Base-by-base conservation (phyloP, 306 rosid genomes). In the Pterocarpus macrocarpus region DNA sequence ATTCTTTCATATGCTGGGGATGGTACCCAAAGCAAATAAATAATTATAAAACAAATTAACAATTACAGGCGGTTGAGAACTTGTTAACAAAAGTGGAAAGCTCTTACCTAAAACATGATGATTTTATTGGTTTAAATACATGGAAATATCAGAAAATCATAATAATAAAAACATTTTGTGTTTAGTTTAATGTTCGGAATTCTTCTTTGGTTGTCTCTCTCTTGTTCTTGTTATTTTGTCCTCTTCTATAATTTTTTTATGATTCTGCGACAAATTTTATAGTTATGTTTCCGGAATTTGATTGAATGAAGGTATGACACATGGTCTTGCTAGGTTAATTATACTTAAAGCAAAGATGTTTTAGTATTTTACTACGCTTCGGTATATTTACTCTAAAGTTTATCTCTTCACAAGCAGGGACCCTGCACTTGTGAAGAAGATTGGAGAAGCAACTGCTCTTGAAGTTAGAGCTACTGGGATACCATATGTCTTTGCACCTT, bases 401-500 rank as follows among this genome's bases (percentile, higher is more conserved):
- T n/a, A n/a, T n/a, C n/a, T n/a, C n/a, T n/a, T 41, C 30, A 36
- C 50, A 39, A 66, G 32, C 52, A 77, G 81, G 67, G 81, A 77
- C 30, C 81, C 81, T 5, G 58, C 33, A 8, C 74, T 77, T 66
- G 75, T 53, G 10, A 77, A 39, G 75, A 61, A 22, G 36, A 77
- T 77, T 43, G 47, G 47, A 43, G 47, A 43, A 43, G 47, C 47
- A 43, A 43, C 47, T 4, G 47, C 47, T 5, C 47, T 43, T 43
- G 47, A 43, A 43, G 47, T 43, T 43, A 43, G 47, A 43, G 47
- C 47, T 43, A 43, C 47, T 53, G 47, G 81, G 34, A 77, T 77
- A 12, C 81, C 15, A 43, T 77, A 77, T 66, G 66, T 15, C 5
- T 77, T 66, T 77, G 81, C 81, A 22, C 81, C 81, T 13, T 77